A percentile compares a stretch with the other conserved stretches of the same genome.
Conservation (phyloP, 1,139 yeast genomes). For the Kodamaea fungicola region DNA sequence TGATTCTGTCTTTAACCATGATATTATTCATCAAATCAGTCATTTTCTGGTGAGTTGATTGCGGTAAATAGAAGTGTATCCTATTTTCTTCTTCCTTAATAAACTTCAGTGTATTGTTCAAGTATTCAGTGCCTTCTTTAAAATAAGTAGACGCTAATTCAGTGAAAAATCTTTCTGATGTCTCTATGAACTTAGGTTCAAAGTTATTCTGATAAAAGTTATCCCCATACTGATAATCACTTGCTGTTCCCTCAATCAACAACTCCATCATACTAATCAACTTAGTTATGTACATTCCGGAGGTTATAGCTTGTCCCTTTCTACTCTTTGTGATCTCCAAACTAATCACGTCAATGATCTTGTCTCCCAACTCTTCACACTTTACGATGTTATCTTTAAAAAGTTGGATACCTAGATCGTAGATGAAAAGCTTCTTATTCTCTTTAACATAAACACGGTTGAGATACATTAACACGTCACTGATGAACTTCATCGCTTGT, state of each 20-base stretch:
- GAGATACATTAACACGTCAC: constrained; percentile 86
- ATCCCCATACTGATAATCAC: constrained; percentile 35
- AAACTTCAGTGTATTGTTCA: constrained; percentile 51
- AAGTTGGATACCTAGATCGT: constrained; percentile 69
- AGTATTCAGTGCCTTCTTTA: constrained; percentile 48
- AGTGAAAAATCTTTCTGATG: constrained; percentile 56
- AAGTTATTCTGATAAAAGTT: constrained; percentile 61
- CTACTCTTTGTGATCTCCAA: constrained; percentile 60
- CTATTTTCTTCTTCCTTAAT: constrained; percentile 59
- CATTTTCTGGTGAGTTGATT: constrained; percentile 51
- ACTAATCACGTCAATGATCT: constrained; percentile 49
- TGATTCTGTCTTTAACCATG: constrained; percentile 60
- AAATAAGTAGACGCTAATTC: constrained; percentile 42
- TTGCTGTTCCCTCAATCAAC: constrained; percentile 38
- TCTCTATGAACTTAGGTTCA: constrained; percentile 60
- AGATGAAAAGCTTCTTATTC: constrained; percentile 60
- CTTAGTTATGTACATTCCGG: constrained; percentile 55
- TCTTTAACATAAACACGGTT: constrained; percentile 81
- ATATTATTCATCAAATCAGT: constrained; percentile 56
- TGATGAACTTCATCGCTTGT: constrained; percentile 71
- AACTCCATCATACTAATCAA: constrained; percentile 69
- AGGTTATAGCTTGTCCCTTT: constrained; percentile 55
- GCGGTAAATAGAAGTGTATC: constrained; percentile 53
- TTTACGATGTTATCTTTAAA: constrained; percentile 41
- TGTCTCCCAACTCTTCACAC: constrained; percentile 49